These are phyloP conservation scores for Coniella lustricola DNA, from an alignment of 2,329 filamentous ascomycete species.

Conservation along the genomic window DNA sequence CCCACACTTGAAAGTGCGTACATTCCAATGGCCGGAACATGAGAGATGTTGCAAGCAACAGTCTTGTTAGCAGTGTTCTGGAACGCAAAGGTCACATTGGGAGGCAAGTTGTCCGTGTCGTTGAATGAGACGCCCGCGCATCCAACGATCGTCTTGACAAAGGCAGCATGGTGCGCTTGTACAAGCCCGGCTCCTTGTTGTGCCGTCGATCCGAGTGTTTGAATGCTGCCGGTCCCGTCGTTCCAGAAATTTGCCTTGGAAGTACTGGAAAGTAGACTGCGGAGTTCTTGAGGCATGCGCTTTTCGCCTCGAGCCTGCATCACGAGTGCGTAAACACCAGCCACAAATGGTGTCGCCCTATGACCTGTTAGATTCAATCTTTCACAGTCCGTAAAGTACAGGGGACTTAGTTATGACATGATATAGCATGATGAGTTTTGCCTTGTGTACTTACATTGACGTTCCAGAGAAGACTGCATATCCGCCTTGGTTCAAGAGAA, in stretches of 20 bases:
- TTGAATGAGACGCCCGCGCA: conserved; percentile 35
- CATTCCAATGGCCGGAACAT: conserved; percentile 29
- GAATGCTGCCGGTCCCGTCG: conserved; percentile 20
- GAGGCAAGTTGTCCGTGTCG: conserved; percentile 33
- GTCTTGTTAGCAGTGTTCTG: conserved; percentile 30
- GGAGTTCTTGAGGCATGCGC: conserved; percentile 1
- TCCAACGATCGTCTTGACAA: conserved; percentile 29
- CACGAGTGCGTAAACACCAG: conserved; percentile 12
- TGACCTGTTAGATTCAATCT: not conserved
- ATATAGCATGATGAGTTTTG: not conserved
- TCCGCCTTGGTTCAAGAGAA: conserved; percentile 36
- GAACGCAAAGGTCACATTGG: conserved; percentile 29
- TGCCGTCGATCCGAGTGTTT: conserved; percentile 26
- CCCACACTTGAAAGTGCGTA: conserved; percentile 23
- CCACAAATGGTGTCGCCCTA: conserved; percentile 39
- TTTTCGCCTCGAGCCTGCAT: conserved; percentile 5
- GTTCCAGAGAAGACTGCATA: conserved; percentile 51
- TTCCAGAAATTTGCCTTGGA: conserved; percentile 26
- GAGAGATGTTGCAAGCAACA: conserved; percentile 31
- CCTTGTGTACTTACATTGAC: conserved; percentile 39
- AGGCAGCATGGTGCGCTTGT: conserved; percentile 34
- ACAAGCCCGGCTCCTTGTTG: conserved; percentile 38
- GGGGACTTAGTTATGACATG: not conserved
- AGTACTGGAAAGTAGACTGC: conserved; percentile 5
- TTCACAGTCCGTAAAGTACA: not conserved